Percentiles rank a stretch among this genome's conserved stretches.
These are phyloP conservation scores for Apiotrichum montevideense DNA, from an alignment of 1,284 basidiomycete species.

Conservation along the genomic window DNA sequence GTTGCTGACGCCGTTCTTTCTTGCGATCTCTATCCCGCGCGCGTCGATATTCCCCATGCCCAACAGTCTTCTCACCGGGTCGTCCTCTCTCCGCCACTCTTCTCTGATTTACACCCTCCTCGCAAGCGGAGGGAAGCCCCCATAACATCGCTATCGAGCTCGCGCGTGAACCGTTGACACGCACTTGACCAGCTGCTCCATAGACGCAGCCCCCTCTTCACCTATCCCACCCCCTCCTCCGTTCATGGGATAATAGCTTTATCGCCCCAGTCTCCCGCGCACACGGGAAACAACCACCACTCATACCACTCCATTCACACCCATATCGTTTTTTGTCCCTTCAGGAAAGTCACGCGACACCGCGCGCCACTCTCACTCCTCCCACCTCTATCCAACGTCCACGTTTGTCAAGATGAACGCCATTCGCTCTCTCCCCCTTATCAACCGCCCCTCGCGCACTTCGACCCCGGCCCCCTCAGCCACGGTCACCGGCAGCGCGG, in stretches of 20 bases:
- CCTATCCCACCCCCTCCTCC: neutral
- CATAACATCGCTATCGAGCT: constrained; percentile 36
- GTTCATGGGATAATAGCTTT: constrained; percentile 26
- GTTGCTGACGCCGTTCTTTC: neutral
- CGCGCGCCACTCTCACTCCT: neutral
- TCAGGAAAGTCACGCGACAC: constrained; percentile 1
- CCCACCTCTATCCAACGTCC: neutral
- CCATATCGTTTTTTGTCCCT: neutral
- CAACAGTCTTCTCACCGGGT: constrained; percentile 32
- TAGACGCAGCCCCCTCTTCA: constrained; percentile 6
- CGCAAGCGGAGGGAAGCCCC: constrained; percentile 43
- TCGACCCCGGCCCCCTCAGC: constrained; percentile 40
- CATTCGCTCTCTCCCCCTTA: constrained; percentile 45
- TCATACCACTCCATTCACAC: neutral
- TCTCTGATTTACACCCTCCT: constrained; percentile 41
- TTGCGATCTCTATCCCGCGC: neutral
- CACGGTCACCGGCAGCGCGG: constrained; percentile 10
- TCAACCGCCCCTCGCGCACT: constrained; percentile 45
- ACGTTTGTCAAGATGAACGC: constrained; percentile 39
- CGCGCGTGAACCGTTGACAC: constrained; percentile 1
- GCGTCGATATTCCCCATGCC: neutral
- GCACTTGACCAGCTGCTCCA: constrained; percentile 5
- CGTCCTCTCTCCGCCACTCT: constrained; percentile 38
- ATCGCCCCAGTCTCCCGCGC: constrained; percentile 7
- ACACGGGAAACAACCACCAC: constrained; percentile 4